A percentile compares a stretch with the other conserved stretches of the same genome.
Conservation (phyloP, 352 stramenopile genomes). For the Globisporangium lucens region DNA sequence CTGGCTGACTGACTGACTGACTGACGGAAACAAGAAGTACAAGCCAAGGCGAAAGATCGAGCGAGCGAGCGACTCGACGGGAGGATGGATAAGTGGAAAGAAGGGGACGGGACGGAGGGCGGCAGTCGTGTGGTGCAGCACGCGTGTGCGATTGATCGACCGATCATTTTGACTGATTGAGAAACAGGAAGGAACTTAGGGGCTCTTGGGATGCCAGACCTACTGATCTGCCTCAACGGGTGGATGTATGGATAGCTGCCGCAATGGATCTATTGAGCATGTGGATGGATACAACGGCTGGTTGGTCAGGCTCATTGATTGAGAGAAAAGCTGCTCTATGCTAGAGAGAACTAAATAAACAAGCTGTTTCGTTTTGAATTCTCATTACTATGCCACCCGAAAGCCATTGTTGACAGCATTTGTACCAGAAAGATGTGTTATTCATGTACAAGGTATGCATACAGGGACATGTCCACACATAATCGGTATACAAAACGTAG, state of each 20-base stretch:
- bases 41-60: neutral
- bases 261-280: neutral
- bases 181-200: neutral
- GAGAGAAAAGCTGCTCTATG: neutral
- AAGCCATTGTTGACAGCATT: neutral
- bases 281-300: neutral
- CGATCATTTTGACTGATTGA: neutral
- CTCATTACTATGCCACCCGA: neutral
- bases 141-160: too few species aligned
- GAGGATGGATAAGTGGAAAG: neutral
- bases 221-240: neutral
- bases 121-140: neutral
- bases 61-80: neutral
- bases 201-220: neutral
- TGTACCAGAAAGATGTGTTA: neutral
- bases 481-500: neutral
- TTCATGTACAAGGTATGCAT: neutral
- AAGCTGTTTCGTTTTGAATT: neutral
- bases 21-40: neutral
- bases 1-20: neutral
- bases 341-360: neutral
- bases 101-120: neutral
- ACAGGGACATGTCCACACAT: neutral
- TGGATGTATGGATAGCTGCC: neutral
- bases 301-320: neutral